phyloP scores from a whole-genome alignment of 2,329 filamentous ascomycete species.

The Penicillium brevicompactum region DNA sequence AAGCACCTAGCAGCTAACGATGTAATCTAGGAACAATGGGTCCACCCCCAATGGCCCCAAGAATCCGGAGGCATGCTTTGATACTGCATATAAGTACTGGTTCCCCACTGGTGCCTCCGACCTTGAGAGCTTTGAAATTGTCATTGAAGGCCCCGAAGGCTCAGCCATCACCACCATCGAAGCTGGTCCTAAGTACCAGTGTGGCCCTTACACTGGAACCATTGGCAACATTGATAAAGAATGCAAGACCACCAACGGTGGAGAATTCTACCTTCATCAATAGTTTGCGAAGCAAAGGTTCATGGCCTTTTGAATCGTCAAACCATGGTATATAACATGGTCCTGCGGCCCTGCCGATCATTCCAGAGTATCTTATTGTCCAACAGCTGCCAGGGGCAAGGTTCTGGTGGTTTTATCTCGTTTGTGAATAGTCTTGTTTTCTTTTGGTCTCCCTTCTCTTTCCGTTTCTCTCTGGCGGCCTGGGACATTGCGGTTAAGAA shows the following conservation, averaged over 20 bases:
- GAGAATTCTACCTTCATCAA: conserved; percentile 1
- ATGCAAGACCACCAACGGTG: conserved; percentile 5
- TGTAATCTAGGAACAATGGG: not conserved
- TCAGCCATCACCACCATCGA: not conserved
- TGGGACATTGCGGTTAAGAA: no score
- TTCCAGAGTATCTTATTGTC: no score
- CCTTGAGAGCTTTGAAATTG: not conserved
- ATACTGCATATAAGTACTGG: not conserved
- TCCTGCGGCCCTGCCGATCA: no score
- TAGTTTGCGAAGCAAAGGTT: not conserved
- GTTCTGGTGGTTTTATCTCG: no score
- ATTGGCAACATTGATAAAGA: not conserved
- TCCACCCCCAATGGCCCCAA: not conserved
- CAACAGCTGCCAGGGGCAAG: no score
- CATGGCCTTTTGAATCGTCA: no score
- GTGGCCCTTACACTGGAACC: conserved; percentile 1
- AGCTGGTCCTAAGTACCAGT: conserved; percentile 1
- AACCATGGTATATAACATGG: no score
- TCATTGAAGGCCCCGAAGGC: not conserved
- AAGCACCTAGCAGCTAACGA: not conserved
- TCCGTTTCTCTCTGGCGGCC: no score
- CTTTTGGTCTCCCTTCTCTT: no score
- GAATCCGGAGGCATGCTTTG: not conserved
- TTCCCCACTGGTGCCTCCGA: not conserved
- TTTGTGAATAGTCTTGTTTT: no score